Evolutionary conservation across 148 eudicot species (phyloP).

Genomic region (Agrostemma githago): DNA sequence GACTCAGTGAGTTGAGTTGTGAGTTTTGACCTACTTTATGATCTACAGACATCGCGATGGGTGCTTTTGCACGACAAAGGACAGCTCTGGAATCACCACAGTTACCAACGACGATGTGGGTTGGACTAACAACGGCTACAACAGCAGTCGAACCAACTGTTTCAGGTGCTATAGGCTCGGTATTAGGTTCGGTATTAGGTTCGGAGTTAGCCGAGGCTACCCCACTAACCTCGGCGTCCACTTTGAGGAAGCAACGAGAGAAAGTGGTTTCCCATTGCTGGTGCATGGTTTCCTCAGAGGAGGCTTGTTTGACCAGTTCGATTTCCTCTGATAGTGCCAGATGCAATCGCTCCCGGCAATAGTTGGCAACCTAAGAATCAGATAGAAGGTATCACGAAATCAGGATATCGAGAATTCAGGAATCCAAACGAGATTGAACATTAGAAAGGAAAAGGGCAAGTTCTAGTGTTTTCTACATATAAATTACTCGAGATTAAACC

Average conservation of each 20-base stretch:
- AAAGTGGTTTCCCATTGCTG: constrained; percentile 43
- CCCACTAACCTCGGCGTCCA: constrained; percentile 46
- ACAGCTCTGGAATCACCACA: constrained; percentile 69
- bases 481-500: background rate
- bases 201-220: constrained; percentile 23
- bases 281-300: constrained; percentile 25
- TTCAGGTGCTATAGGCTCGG: constrained; percentile 45
- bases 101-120: constrained; percentile 46
- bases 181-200: constrained; percentile 23
- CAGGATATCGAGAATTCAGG: background rate
- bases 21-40: constrained; percentile 39
- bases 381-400: background rate
- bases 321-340: constrained; percentile 45
- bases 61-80: constrained; percentile 48
- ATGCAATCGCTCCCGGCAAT: constrained; percentile 54
- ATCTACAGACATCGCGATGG: constrained; percentile 50
- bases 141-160: constrained; percentile 64
- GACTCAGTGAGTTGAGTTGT: background rate
- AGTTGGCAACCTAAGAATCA: constrained; percentile 45
- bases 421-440: background rate
- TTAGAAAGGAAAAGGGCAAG: background rate
- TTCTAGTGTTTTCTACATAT: background rate
- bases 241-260: constrained; percentile 41
- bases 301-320: constrained; percentile 28
- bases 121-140: constrained; percentile 45